A percentile compares a stretch with the other conserved stretches of the same genome.
phyloP scores from a whole-genome alignment of 345 rosid species.

The Erysimum cheiranthoides region DNA sequence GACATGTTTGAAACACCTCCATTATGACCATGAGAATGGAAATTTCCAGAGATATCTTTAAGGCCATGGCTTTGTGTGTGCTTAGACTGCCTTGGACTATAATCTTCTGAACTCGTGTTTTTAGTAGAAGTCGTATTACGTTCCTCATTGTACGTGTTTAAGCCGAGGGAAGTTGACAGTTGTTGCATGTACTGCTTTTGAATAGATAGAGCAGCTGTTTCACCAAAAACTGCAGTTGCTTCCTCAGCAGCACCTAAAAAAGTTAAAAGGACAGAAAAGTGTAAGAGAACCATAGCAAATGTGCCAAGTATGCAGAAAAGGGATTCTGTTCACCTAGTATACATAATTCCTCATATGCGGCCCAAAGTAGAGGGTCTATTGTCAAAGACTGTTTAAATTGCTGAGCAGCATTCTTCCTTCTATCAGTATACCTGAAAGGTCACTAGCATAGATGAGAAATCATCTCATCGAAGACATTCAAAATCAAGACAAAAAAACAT shows the following conservation, averaged over 20 bases:
- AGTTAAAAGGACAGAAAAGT: constrained; percentile 8
- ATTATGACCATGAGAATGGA: constrained; percentile 69
- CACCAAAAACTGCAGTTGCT: constrained; percentile 83
- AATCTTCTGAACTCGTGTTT: constrained; percentile 60
- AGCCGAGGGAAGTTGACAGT: constrained; percentile 52
- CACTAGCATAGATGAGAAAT: constrained; percentile 25
- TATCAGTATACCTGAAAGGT: constrained; percentile 83
- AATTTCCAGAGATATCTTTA: constrained; percentile 75
- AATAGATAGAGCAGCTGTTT: constrained; percentile 79
- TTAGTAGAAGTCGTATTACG: constrained; percentile 53
- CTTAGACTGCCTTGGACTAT: constrained; percentile 73
- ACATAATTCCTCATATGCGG: constrained; percentile 94
- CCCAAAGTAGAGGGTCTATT: constrained; percentile 92
- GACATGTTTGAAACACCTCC: constrained; percentile 72
- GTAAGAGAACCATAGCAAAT: constrained; percentile 24
- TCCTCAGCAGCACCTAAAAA: constrained; percentile 90
- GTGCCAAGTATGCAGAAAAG: constrained; percentile 14
- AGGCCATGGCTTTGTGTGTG: constrained; percentile 68
- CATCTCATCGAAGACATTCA: constrained; percentile 21
- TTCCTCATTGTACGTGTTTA: constrained; percentile 63
- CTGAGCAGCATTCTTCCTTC: constrained; percentile 77
- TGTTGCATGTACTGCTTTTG: constrained; percentile 78
- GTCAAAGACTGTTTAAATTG: constrained; percentile 89
- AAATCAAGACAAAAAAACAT: constrained; percentile 10
- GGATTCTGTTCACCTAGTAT: constrained; percentile 65